phyloP scores from a whole-genome alignment of 345 rosid genomes.

The Gossypium mustelinum region DNA sequence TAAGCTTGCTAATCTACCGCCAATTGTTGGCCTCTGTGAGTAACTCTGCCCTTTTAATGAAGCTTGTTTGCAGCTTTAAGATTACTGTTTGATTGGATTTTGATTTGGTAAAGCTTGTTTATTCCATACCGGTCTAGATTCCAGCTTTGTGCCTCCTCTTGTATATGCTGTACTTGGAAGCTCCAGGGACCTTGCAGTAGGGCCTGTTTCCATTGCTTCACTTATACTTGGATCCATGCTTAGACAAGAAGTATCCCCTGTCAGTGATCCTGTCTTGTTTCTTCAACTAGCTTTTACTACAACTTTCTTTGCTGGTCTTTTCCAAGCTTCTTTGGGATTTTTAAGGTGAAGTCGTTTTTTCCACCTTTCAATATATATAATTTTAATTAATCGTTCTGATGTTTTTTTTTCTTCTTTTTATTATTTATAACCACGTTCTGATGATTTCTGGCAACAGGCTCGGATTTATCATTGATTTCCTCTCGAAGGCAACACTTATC shows the following conservation, averaged over 20 bases:
- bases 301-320: slow-evolving; percentile 89
- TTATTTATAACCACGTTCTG: background rate
- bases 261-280: slow-evolving; percentile 53
- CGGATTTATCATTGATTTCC: slow-evolving; percentile 86
- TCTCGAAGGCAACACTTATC: slow-evolving; percentile 78
- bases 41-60: background rate
- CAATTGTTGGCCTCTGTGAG: slow-evolving; percentile 93
- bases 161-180: slow-evolving; percentile 92
- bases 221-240: slow-evolving; percentile 94
- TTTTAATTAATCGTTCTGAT: too few relatives aligned
- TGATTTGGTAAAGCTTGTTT: background rate
- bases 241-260: slow-evolving; percentile 73
- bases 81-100: background rate
- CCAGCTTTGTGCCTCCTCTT: slow-evolving; percentile 95
- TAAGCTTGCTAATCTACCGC: slow-evolving; percentile 84
- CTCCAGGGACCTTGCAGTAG: slow-evolving; percentile 92
- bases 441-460: slow-evolving; percentile 40
- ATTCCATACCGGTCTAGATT: slow-evolving; percentile 41
- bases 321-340: slow-evolving; percentile 89
- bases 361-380: too few relatives aligned
- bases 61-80: background rate
- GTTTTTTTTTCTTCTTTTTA: background rate
- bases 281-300: slow-evolving; percentile 86
- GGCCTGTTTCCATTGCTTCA: slow-evolving; percentile 90
- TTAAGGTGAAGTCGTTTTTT: slow-evolving; percentile 43